Base-by-base conservation (phyloP, 2,329 filamentous ascomycete species). In the Fusarium metavorans region DNA sequence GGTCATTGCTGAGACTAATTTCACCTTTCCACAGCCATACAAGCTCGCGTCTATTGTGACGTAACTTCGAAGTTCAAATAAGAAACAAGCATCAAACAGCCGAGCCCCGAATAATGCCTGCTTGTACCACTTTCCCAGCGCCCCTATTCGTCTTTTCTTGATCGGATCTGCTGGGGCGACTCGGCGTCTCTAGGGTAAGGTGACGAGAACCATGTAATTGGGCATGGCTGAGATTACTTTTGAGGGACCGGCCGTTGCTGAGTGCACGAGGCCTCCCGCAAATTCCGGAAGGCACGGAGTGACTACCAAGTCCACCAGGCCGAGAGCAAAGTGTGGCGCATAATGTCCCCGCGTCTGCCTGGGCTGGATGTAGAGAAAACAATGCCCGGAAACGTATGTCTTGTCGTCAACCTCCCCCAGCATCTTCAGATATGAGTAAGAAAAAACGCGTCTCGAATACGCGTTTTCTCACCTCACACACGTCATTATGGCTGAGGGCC, bases 241-340 rank as follows among this genome's bases (percentile, higher is more conserved):
- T 68, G 27, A 72, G 71, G 68, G 58, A 34, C 64, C 56, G 64
- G 72, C 52, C 20, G 41, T 52, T n/a, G 59, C 58, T 67, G 50
- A 68, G 73, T 74, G 50, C 34, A 64, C 54, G 25, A 68, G 64
- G 60, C 72, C 72, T 75, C 72, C 52, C 27, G 50, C 27, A 67
- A 57, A 67, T 67, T 66, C 66, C 72, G 72, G 72, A 75, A 73
- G 69, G 66, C 62, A 35, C 72, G 68, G 72, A 72, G 45, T 57
- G 41, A 52, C 18, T 32, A 34, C 48, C 25, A 23, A 27, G 43
- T 45, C 30, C 39, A 37, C 18, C 50, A 60, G 41, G 32, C 48
- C 30, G 27, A 39, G 67, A 35, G 66, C 34, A 57, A 39, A 37
- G 25, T 35, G 65, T 66, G 68, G 58, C 68, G 60, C 32, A 72